Conservation (phyloP, 2,329 filamentous ascomycete species). For the Didymella exigua region DNA sequence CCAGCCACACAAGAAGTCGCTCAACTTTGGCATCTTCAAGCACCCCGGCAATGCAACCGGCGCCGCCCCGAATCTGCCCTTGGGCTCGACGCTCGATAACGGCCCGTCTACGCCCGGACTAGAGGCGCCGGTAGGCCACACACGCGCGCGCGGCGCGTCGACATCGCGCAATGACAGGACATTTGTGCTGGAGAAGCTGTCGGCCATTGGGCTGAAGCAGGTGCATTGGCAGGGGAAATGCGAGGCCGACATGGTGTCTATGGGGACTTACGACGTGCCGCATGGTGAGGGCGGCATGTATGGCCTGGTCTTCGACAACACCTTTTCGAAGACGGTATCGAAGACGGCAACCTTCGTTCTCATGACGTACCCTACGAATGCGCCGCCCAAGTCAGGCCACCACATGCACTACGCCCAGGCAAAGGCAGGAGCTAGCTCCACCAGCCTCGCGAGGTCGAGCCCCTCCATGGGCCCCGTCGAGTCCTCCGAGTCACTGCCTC, state of each 20-base stretch:
- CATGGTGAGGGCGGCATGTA: constrained; percentile 85
- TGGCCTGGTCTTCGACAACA: constrained; percentile 97
- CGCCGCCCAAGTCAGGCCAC: constrained; percentile 74
- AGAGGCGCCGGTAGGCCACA: constrained; percentile 60
- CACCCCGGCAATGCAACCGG: constrained; percentile 78
- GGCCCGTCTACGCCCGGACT: constrained; percentile 46
- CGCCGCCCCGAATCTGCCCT: constrained; percentile 45
- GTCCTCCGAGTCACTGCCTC: constrained; percentile 58
- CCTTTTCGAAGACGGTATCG: constrained; percentile 88
- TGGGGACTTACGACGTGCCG: constrained; percentile 83
- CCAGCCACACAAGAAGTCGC: constrained; percentile 96
- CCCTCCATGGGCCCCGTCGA: constrained; percentile 52
- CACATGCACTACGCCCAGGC: constrained; percentile 66
- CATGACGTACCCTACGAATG: constrained; percentile 86
- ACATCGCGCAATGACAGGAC: constrained; percentile 72
- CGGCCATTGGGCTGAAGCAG: constrained; percentile 65
- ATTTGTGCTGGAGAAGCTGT: constrained; percentile 70
- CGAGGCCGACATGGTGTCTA: constrained; percentile 92
- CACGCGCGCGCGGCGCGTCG: constrained; percentile 57
- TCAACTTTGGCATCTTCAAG: constrained; percentile 98
- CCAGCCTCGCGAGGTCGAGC: constrained; percentile 48
- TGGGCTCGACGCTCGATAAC: constrained; percentile 39
- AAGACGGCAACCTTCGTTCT: constrained; percentile 96
- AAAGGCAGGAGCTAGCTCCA: constrained; percentile 56
- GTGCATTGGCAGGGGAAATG: constrained; percentile 89